Conservation (phyloP, 306 rosid genomes). For the Acacia confusa region DNA sequence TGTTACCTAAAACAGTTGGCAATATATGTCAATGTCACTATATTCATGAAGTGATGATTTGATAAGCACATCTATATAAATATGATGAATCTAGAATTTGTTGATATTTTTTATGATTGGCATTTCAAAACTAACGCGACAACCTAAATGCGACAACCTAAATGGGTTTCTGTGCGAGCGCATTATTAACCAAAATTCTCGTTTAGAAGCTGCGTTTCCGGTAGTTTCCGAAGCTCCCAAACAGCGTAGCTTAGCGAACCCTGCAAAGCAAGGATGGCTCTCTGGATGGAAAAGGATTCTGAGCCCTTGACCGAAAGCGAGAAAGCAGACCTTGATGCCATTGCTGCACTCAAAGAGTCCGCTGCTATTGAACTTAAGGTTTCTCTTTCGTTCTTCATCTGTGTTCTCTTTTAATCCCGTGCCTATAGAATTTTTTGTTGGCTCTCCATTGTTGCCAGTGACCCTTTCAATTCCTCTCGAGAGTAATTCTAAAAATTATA, state of each 20-base stretch:
- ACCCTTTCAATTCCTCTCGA: not conserved
- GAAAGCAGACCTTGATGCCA: slow-evolving; percentile 92
- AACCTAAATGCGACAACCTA: not conserved
- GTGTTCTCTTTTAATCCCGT: not conserved
- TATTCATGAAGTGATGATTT: too few relatives aligned
- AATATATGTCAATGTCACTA: too few relatives aligned
- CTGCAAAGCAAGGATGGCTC: slow-evolving; percentile 56
- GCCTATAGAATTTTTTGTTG: not conserved
- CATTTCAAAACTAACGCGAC: too few relatives aligned
- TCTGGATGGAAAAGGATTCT: slow-evolving; percentile 79
- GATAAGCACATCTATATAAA: too few relatives aligned
- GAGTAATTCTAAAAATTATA: not conserved
- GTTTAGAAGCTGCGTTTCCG: not conserved
- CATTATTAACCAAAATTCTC: not conserved
- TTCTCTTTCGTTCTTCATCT: not conserved
- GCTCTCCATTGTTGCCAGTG: not conserved
- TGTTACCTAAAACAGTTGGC: too few relatives aligned
- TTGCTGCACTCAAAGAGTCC: slow-evolving; percentile 77
- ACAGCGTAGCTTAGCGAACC: not conserved
- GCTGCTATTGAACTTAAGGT: slow-evolving; percentile 83
- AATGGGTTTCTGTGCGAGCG: not conserved
- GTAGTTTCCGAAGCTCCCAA: not conserved
- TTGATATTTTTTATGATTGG: too few relatives aligned
- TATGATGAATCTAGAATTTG: too few relatives aligned
- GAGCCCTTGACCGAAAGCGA: slow-evolving; percentile 75